Base-by-base conservation (phyloP, 805 yeast species). In the Phaffomyces opuntiae region DNA sequence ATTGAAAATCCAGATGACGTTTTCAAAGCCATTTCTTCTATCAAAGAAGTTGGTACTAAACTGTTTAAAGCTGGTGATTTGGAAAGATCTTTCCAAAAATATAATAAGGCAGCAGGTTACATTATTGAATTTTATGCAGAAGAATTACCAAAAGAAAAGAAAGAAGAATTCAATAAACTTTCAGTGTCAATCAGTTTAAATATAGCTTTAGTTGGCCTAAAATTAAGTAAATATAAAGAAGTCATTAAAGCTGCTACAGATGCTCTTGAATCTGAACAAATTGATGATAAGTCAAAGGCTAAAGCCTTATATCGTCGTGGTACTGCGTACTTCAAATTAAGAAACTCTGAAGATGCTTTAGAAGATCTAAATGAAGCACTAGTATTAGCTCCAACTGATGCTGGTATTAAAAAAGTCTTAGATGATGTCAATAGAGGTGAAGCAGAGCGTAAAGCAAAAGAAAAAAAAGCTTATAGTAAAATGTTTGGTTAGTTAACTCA, bases 291-390 rank as follows among this genome's bases (percentile, higher is more conserved):
- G 50, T 80, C 88, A 21, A 77, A 75, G 61, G 87, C 95, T 16
- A 90, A 90, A 69, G 97, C 96, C 0, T 68, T 78, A 38, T 90
- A 81, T 70, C 81, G 98, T 63, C 81, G 91, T 63, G 96, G 95
- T 34, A 68, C 75, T 59, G 96, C 93, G 1, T 74, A 80, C 56
- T 64, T 78, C 49, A 65, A 75, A 9, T 67, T 73, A 21, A 83
- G 83, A 58, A 81, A 86, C 58, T 82, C 80, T 44, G 91, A 83
- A 29, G 75, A 70, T 47, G 95, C 96, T 0, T 67, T 83, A 42
- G 65, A 62, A 12, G 83, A 82, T 49, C 74, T 89, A 47, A 77
- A 80, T 52, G 69, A 72, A 49, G 96, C 97, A 0, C 64, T 78
- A 25, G 65, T 70, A 46, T 64, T 75, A 36, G 76, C 82, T 32